Conservation (phyloP, 73 alveolate genomes). For the Uronychia setigera region DNA sequence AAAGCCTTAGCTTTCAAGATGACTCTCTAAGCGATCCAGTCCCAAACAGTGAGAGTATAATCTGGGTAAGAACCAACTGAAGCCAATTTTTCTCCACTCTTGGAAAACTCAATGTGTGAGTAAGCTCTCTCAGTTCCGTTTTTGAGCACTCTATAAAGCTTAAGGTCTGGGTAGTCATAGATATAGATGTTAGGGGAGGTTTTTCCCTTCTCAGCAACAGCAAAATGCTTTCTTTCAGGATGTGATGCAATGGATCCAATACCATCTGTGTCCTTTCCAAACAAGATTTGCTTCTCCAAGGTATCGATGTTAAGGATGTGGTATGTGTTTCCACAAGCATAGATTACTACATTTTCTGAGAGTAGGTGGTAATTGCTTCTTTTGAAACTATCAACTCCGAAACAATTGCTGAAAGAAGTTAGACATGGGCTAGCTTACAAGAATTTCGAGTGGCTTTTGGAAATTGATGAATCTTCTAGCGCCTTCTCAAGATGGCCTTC, state of each 20-base stretch:
- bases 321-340: conserved; percentile 94
- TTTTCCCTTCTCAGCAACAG: conserved; percentile 97
- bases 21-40: conserved; percentile 95
- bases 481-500: conserved; percentile 81
- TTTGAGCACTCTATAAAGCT: conserved; percentile 95
- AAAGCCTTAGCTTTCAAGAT: conserved; percentile 98
- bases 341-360: conserved; percentile 87
- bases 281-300: conserved; percentile 79
- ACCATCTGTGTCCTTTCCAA: conserved; percentile 94
- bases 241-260: conserved; percentile 97
- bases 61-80: conserved; percentile 98
- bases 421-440: conserved; percentile 11
- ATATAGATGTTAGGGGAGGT: conserved; percentile 91
- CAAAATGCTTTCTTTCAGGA: conserved; percentile 90
- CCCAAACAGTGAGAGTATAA: conserved; percentile 98
- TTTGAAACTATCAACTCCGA: conserved; percentile 92
- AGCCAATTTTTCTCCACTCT: conserved; percentile 89
- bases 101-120: conserved; percentile 90
- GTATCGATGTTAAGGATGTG: conserved; percentile 91
- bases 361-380: conserved; percentile 89
- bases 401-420: conserved; percentile 60
- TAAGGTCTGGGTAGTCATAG: conserved; percentile 83
- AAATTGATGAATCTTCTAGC: conserved; percentile 77
- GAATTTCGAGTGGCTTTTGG: conserved; percentile 69
- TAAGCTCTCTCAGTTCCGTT: conserved; percentile 97